These are phyloP conservation scores for Mitragyna speciosa DNA, from an alignment of 257 asterid species.

Conservation along the genomic window DNA sequence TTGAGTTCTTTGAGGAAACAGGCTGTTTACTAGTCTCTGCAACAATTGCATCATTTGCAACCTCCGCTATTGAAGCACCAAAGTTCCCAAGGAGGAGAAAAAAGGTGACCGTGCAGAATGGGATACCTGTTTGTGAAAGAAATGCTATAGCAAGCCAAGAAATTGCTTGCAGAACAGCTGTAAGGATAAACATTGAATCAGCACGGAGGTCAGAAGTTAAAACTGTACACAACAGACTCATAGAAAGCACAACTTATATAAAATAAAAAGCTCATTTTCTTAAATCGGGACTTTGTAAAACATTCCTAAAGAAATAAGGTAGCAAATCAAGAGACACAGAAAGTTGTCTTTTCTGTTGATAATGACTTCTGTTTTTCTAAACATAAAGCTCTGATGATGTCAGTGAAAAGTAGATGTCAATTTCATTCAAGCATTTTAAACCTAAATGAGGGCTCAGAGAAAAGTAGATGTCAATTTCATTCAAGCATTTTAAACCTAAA, in stretches of 20 bases:
- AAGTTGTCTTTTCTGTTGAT: not conserved
- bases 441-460: not conserved
- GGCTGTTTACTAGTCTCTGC: conserved; percentile 76
- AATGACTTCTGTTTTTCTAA: not conserved
- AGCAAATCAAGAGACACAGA: not conserved
- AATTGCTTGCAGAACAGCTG: conserved; percentile 82
- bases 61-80: conserved; percentile 93
- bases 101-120: conserved; percentile 59
- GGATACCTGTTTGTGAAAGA: conserved; percentile 53
- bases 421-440: not conserved
- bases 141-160: conserved; percentile 78
- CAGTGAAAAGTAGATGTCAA: not conserved
- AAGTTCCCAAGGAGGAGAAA: conserved; percentile 86
- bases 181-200: conserved; percentile 27
- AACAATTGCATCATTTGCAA: conserved; percentile 95
- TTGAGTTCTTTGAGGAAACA: conserved; percentile 35
- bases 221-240: not conserved
- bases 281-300: not conserved
- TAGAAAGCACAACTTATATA: not conserved
- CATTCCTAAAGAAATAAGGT: not conserved
- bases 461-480: not conserved
- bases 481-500: not conserved
- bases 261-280: not conserved
- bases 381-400: not conserved
- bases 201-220: conserved; percentile 8